Evolutionary conservation across 2,329 filamentous ascomycete genomes (phyloP), one percentile per base, ranked within the genome.

Genomic region (Chrysoporthe austroafricana): DNA sequence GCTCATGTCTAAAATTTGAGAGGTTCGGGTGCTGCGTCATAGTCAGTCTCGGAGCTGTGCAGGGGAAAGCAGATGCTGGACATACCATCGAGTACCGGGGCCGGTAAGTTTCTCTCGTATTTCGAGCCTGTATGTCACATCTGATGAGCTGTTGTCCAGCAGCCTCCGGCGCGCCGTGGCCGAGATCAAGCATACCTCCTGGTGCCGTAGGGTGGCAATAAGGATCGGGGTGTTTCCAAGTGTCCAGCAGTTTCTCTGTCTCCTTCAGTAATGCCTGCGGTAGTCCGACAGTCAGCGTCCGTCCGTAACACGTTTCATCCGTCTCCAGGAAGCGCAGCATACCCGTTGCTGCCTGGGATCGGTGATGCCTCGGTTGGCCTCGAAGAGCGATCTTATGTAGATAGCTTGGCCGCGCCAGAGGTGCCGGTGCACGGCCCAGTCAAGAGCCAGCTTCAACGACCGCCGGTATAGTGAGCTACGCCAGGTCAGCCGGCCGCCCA

Each of bases 151-250:
- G 18, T 68, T 26, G 39, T 63, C 36, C 44, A 63, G 69, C 16
- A 0, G n/a, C 42, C 57, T 39, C 43, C 32, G 26, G 42, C 6
- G 21, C n/a, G n/a, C 34, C 36, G 9, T 16, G 46, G 6, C 21
- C 26, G 18, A 16, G 14, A 43, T n/a, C 32, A 32, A n/a, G 63
- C 86, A 72, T 83, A 96, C 95, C 96, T 86, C 96, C 96, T 13
- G 96, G 96, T 50, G 96, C 95, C 54, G 93, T 97, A 16, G 96
- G 96, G 72, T 91, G 88, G 73, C 88, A 85, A 79, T 97, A 98
- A 43, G 96, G 94, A 79, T 99, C 96, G 3, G 96, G 96, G 77
- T 99, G 96, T 83, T 98, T 98, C 95, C 95, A 99, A 79, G 90
- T 92, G 76, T 96, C 89, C 71, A 99, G 83, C 68, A 97, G 78